Conservation (phyloP, 2,329 filamentous ascomycete species). For the Alternaria ethzedia region DNA sequence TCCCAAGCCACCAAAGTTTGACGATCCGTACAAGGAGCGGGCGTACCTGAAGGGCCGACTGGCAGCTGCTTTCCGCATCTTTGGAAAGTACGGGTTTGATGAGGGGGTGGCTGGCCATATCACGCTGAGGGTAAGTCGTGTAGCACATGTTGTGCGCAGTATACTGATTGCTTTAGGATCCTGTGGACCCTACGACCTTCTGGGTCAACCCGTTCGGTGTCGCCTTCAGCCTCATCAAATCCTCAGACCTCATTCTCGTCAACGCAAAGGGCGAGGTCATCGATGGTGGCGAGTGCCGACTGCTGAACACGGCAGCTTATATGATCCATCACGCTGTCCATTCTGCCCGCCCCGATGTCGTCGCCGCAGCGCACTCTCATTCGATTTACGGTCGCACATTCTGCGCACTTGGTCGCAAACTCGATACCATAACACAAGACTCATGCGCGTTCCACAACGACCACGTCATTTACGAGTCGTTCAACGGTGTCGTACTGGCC, state of each 20-base stretch:
- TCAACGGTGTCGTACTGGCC: constrained; percentile 61
- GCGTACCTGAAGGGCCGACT: constrained; percentile 47
- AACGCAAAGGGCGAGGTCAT: constrained; percentile 67
- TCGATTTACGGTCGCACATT: constrained; percentile 67
- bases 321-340: constrained; percentile 68
- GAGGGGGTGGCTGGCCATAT: constrained; percentile 67
- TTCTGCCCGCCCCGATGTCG: constrained; percentile 63
- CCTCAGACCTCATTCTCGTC: constrained; percentile 72
- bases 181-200: constrained; percentile 65
- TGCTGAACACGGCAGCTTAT: constrained; percentile 58
- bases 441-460: constrained; percentile 62
- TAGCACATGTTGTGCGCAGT: neutral
- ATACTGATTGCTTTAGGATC: constrained; percentile 49
- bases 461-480: constrained; percentile 59
- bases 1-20: constrained; percentile 44
- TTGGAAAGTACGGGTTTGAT: constrained; percentile 49
- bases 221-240: constrained; percentile 67
- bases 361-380: constrained; percentile 65
- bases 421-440: constrained; percentile 67
- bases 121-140: constrained; percentile 58
- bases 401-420: constrained; percentile 64
- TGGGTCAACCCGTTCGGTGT: constrained; percentile 73
- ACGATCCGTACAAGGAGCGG: constrained; percentile 47
- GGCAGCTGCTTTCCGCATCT: constrained; percentile 49
- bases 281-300: constrained; percentile 60